These are phyloP conservation scores for Fusarium floridanum DNA, from an alignment of 2,329 filamentous ascomycete species.

Conservation along the genomic window DNA sequence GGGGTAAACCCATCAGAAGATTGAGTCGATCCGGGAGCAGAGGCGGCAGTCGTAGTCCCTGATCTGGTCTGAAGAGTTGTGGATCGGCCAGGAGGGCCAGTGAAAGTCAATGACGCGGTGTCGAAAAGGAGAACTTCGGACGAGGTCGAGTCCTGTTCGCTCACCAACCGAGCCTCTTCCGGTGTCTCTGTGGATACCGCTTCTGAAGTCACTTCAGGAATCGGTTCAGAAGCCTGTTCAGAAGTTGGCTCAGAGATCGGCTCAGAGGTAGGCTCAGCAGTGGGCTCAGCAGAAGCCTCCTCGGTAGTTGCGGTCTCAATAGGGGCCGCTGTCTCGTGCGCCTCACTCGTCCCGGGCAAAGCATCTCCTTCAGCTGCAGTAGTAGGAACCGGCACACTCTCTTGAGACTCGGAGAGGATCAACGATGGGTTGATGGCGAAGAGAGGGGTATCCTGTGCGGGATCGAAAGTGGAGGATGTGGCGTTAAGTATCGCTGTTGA, in stretches of 20 bases:
- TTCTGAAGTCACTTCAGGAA: slow-evolving; percentile 2
- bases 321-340: slow-evolving; percentile 18
- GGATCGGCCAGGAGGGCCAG: slow-evolving; percentile 25
- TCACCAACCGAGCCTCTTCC: slow-evolving; percentile 14
- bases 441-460: slow-evolving; percentile 21
- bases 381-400: slow-evolving; percentile 18
- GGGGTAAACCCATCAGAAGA: slow-evolving; percentile 23
- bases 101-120: slow-evolving; percentile 36
- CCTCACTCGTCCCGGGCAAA: slow-evolving; percentile 18
- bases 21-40: slow-evolving; percentile 30
- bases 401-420: slow-evolving; percentile 25
- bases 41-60: slow-evolving; percentile 33
- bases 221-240: neutral
- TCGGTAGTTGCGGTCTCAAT: slow-evolving; percentile 1
- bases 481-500: slow-evolving; percentile 24
- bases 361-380: slow-evolving; percentile 23
- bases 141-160: slow-evolving; percentile 15
- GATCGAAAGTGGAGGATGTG: slow-evolving; percentile 8
- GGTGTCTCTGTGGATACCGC: slow-evolving; percentile 13
- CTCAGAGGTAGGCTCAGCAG: slow-evolving; percentile 12
- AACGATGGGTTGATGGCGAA: slow-evolving; percentile 33
- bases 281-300: neutral
- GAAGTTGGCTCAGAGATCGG: slow-evolving; percentile 7
- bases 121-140: slow-evolving; percentile 37
- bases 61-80: slow-evolving; percentile 38